These are phyloP conservation scores for Naganishia onofrii DNA, from an alignment of 768 basidiomycete genomes.

Conservation along the genomic window DNA sequence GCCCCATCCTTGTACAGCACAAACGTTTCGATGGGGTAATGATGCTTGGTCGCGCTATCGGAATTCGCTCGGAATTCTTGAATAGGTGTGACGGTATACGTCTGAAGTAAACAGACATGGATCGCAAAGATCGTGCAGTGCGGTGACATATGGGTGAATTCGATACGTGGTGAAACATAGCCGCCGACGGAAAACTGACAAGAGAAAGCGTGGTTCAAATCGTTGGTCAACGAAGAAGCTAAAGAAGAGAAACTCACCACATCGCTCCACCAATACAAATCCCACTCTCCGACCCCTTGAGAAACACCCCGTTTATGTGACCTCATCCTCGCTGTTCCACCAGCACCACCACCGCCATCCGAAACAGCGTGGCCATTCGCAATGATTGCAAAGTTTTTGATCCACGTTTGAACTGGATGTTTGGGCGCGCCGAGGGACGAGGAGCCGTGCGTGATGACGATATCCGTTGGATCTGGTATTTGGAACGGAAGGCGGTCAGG, in stretches of 20 bases:
- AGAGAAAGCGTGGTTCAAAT: too few relatives aligned
- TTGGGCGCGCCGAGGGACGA: not conserved
- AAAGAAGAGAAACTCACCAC: not conserved
- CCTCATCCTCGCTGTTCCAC: not conserved
- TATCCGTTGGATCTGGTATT: not conserved
- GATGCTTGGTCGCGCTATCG: not conserved
- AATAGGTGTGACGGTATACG: not conserved
- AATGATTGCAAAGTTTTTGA: slow-evolving; percentile 5
- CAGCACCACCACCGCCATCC: not conserved
- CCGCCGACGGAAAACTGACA: slow-evolving; percentile 13
- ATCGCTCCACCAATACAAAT: slow-evolving; percentile 7
- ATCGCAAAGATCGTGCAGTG: not conserved
- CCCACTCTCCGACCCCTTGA: not conserved
- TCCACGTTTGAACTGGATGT: slow-evolving; percentile 1
- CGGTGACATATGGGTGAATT: not conserved
- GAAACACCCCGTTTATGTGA: not conserved
- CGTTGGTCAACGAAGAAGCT: too few relatives aligned
- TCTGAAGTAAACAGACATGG: not conserved
- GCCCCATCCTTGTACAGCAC: not conserved
- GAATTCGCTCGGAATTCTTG: not conserved
- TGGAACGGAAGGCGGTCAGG: too few relatives aligned
- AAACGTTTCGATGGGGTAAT: not conserved
- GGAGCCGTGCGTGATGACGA: slow-evolving; percentile 3
- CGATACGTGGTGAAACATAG: not conserved
- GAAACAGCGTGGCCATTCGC: not conserved